A percentile compares a stretch with the other conserved stretches of the same genome.
phyloP scores from a whole-genome alignment of 805 yeast species.

The Brettanomyces custersianus region DNA sequence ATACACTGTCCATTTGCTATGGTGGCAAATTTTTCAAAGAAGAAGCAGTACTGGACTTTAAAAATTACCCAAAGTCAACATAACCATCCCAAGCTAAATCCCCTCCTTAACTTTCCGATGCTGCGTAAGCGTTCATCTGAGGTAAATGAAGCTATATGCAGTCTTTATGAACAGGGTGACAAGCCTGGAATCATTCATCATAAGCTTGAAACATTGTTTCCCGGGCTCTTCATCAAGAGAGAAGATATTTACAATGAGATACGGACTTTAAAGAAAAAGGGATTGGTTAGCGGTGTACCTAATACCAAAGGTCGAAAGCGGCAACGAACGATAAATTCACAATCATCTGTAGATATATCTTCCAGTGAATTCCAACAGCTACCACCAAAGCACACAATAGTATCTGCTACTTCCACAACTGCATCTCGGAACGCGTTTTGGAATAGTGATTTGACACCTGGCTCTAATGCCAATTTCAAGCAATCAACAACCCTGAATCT shows the following conservation, averaged over 20 bases:
- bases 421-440: not conserved
- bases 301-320: constrained; percentile 18
- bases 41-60: constrained; percentile 41
- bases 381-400: no score
- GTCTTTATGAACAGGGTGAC: constrained; percentile 44
- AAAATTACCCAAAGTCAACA: constrained; percentile 48
- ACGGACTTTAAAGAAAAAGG: constrained; percentile 44
- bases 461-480: no score
- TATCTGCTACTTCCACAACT: no score
- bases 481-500: not conserved
- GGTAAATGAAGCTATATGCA: constrained; percentile 41
- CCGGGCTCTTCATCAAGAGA: constrained; percentile 44
- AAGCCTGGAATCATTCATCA: constrained; percentile 47
- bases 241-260: constrained; percentile 53
- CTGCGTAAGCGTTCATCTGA: constrained; percentile 44
- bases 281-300: constrained; percentile 24
- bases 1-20: constrained; percentile 50
- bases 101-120: constrained; percentile 48
- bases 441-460: constrained; percentile 2
- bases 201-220: constrained; percentile 41
- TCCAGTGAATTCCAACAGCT: not conserved
- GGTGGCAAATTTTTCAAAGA: constrained; percentile 46
- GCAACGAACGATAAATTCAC: constrained; percentile 11
- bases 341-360: not conserved
- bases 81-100: constrained; percentile 50